A percentile compares a stretch with the other conserved stretches of the same genome.
These are phyloP conservation scores for Rhizopus stolonifer DNA, from an alignment of 371 early-diverging fungal species.

Conservation along the genomic window DNA sequence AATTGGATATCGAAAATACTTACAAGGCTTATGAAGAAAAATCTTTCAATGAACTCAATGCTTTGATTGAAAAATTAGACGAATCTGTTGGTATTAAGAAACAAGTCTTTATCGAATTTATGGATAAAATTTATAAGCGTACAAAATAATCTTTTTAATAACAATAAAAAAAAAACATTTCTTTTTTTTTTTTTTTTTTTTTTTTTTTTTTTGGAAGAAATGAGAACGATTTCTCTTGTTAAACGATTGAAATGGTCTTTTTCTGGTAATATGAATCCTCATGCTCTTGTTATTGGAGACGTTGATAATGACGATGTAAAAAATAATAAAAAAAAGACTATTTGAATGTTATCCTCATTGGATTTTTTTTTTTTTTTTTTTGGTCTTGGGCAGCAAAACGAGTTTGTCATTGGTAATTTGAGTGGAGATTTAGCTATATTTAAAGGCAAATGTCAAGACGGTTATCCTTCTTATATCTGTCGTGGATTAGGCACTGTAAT, in stretches of 20 bases:
- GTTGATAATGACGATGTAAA: conserved; percentile 78
- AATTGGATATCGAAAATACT: conserved; percentile 73
- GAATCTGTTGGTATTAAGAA: conserved; percentile 70
- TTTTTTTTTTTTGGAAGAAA: conserved; percentile 10
- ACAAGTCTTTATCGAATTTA: conserved; percentile 85
- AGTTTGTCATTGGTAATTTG: conserved; percentile 82
- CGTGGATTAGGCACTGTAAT: conserved; percentile 63
- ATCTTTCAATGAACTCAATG: conserved; percentile 67
- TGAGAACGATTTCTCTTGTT: conserved; percentile 71
- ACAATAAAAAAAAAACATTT: not conserved
- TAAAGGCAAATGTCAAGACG: conserved; percentile 62
- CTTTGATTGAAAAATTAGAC: conserved; percentile 73
- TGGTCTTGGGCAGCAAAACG: conserved; percentile 58
- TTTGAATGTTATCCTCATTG: too few species aligned
- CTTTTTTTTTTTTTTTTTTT: not conserved
- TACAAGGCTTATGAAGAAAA: conserved; percentile 89
- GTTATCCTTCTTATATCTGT: conserved; percentile 56
- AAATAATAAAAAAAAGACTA: too few species aligned
- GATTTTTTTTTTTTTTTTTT: not conserved
- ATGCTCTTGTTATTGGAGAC: conserved; percentile 80
- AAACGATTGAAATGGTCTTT: conserved; percentile 78
- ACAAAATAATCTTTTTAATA: conserved; percentile 64
- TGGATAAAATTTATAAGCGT: conserved; percentile 92
- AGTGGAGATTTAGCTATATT: conserved; percentile 80
- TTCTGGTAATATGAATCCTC: conserved; percentile 79